A percentile compares a stretch with the other conserved stretches of the same genome.
Conservation (phyloP, 371 early-diverging fungal genomes). For the Mortierella polycephala region DNA sequence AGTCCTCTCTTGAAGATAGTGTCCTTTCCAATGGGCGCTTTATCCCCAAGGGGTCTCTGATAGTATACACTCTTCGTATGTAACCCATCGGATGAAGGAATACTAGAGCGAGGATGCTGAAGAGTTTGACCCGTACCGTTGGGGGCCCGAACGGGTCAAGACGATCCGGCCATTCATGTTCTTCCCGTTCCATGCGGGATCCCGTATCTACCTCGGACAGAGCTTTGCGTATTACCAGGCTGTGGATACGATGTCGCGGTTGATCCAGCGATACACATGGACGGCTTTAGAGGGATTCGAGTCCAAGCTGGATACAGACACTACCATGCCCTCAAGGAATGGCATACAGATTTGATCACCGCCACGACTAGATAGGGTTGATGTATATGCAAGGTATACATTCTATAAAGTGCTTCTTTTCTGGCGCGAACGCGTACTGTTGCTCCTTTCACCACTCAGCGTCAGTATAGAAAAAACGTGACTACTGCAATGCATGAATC, state of each 20-base stretch:
- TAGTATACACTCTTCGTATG: slow-evolving; percentile 60
- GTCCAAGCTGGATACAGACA: slow-evolving; percentile 49
- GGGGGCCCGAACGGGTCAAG: slow-evolving; percentile 58
- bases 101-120: slow-evolving; percentile 75
- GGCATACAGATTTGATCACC: slow-evolving; percentile 46
- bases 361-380: slow-evolving; percentile 9
- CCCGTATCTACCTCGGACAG: slow-evolving; percentile 51
- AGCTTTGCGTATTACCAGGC: slow-evolving; percentile 53
- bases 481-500: no score
- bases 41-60: slow-evolving; percentile 63
- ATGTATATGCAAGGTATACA: no score
- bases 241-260: slow-evolving; percentile 44
- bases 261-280: slow-evolving; percentile 42
- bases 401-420: no score
- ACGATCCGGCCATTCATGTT: slow-evolving; percentile 44
- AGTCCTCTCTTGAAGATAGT: slow-evolving; percentile 57
- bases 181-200: slow-evolving; percentile 54
- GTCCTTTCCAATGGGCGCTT: slow-evolving; percentile 58
- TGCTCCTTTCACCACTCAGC: no score
- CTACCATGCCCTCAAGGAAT: slow-evolving; percentile 51
- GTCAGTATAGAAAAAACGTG: no score
- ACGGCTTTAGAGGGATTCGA: slow-evolving; percentile 39
- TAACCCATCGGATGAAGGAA: slow-evolving; percentile 58
- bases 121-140: slow-evolving; percentile 70
- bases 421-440: no score